These are phyloP conservation scores for Umbelopsis vinacea DNA, from an alignment of 192 early-diverging fungal species.

Conservation along the genomic window DNA sequence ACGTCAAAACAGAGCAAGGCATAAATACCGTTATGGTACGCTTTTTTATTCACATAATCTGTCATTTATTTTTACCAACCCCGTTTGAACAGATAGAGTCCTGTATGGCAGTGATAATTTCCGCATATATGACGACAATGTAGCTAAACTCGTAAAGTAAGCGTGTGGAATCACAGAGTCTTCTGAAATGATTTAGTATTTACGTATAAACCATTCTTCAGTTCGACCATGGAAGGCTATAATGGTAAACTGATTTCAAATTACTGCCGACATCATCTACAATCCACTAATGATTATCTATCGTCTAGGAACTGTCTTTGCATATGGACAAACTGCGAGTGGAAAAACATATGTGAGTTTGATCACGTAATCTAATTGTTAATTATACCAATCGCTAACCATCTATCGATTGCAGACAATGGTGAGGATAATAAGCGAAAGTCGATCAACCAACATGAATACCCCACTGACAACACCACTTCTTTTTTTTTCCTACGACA, in stretches of 20 bases:
- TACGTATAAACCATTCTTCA: not conserved
- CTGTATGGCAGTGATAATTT: slow-evolving; percentile 59
- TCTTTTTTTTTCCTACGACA: not conserved
- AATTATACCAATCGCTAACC: not conserved
- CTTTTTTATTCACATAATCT: not conserved
- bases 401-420: not conserved
- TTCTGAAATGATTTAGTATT: not conserved
- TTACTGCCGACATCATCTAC: too few relatives aligned
- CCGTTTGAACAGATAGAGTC: slow-evolving; percentile 47
- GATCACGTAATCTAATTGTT: too few relatives aligned
- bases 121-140: slow-evolving; percentile 53
- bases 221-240: slow-evolving; percentile 84
- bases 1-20: slow-evolving; percentile 29
- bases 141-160: slow-evolving; percentile 37
- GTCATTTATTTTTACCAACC: not conserved
- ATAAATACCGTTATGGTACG: slow-evolving; percentile 45
- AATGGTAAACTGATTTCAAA: slow-evolving; percentile 65
- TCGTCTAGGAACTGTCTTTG: slow-evolving; percentile 86
- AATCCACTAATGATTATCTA: not conserved
- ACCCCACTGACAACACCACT: too few relatives aligned
- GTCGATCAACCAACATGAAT: too few relatives aligned
- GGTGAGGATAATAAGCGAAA: not conserved
- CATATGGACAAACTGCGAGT: slow-evolving; percentile 96
- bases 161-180: not conserved
- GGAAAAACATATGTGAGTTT: slow-evolving; percentile 85